Base-by-base conservation (phyloP, 1,284 basidiomycete genomes). In the Leccinum pachyderme region DNA sequence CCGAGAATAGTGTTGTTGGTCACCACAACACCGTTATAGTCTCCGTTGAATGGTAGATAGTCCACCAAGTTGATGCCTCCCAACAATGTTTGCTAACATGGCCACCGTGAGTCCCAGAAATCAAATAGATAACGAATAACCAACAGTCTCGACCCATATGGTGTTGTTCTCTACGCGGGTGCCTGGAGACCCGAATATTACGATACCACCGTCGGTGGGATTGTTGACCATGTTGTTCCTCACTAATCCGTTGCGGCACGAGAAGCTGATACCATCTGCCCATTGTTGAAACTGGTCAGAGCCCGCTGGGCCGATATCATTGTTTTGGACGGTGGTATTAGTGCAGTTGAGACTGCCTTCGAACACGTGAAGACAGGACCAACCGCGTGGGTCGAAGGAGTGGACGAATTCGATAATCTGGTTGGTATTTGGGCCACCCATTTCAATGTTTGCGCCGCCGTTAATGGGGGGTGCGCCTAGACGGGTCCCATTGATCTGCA, bases 41-140 rank as follows among this genome's bases (percentile, higher is more conserved):
- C 76, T 0, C 91, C 92, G n/a, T 66, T 65, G 75, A 81, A 93
- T 0, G 93, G 91, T 5, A 76, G 65, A 55, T 84, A 84, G 65
- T 94, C 91, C 11, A 94, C 92, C 77, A 93, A 68, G 62, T 89
- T 90, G 60, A 93, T 91, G 13, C 91, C 90, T 37, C 90, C 90
- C 12, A 92, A 76, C 2, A 87, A 73, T 1, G 86, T 89, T 61
- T 83, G 75, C 86, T 89, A 53, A 24, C 3, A 51, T 32, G 1
- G n/a, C 13, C 27, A 6, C 31, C 11, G 52, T 32, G 51, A 54
- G 44, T 39, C 46, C 4, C 9, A 29, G 5, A 7, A 24, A 18
- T 32, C 12, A 24, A 24, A 52, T 46, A 12, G 39, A 35, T 59
- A 37, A 41, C n/a, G 3, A 46, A 49, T 18, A 49, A 49, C 55